These are phyloP conservation scores for Microbotryum lychnidis-dioicae DNA, from an alignment of 1,284 basidiomycete genomes.

Conservation along the genomic window DNA sequence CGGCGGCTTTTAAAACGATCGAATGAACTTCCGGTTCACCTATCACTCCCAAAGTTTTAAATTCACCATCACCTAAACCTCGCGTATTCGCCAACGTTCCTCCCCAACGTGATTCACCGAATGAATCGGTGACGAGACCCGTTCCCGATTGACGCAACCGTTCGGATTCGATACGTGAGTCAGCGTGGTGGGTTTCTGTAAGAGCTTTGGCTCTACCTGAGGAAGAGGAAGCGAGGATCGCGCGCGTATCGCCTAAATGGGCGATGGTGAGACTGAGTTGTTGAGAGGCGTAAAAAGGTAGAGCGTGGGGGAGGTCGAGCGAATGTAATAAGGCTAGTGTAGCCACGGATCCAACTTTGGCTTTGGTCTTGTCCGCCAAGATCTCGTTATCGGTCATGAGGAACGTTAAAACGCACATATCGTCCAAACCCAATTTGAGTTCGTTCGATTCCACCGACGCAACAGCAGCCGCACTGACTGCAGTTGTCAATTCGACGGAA, in stretches of 20 bases:
- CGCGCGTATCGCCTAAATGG: slow-evolving; percentile 80
- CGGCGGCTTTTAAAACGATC: slow-evolving; percentile 63
- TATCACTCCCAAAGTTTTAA: slow-evolving; percentile 84
- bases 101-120: slow-evolving; percentile 87
- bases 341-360: slow-evolving; percentile 68
- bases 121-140: slow-evolving; percentile 84
- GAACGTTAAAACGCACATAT: slow-evolving; percentile 74
- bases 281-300: slow-evolving; percentile 39
- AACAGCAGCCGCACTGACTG: slow-evolving; percentile 35
- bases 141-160: slow-evolving; percentile 76
- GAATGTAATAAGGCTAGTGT: slow-evolving; percentile 83
- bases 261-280: slow-evolving; percentile 58
- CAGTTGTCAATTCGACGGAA: not conserved
- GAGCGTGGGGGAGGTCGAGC: slow-evolving; percentile 51
- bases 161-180: slow-evolving; percentile 73
- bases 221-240: slow-evolving; percentile 39
- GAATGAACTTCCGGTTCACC: slow-evolving; percentile 87
- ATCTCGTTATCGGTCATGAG: slow-evolving; percentile 70
- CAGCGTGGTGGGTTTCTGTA: slow-evolving; percentile 68
- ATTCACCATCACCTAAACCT: slow-evolving; percentile 84
- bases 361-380: slow-evolving; percentile 49
- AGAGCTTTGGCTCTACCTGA: slow-evolving; percentile 21
- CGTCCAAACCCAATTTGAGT: slow-evolving; percentile 63
- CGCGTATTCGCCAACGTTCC: slow-evolving; percentile 89
- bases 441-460: not conserved